These are phyloP conservation scores for Cercospora zeina DNA, from an alignment of 2,329 filamentous ascomycete species.

Conservation along the genomic window DNA sequence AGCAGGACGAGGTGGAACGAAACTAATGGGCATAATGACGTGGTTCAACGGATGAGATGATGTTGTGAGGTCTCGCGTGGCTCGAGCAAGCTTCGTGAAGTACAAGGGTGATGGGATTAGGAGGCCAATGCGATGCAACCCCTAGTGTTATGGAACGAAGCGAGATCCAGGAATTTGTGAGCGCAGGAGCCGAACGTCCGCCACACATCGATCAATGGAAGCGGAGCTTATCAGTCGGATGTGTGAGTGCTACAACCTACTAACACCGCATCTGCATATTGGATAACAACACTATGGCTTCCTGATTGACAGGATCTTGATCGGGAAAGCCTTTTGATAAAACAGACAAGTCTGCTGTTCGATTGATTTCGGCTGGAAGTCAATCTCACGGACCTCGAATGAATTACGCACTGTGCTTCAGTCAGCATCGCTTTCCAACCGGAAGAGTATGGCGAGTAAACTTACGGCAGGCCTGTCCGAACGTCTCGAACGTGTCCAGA, in stretches of 20 bases:
- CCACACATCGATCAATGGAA: too few species aligned
- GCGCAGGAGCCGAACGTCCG: too few species aligned
- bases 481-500: slow-evolving; percentile 64
- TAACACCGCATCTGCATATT: not conserved
- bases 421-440: not conserved
- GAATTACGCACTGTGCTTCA: slow-evolving; percentile 34
- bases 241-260: not conserved
- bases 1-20: too few species aligned
- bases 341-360: slow-evolving; percentile 41
- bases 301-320: slow-evolving; percentile 37
- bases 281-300: not conserved
- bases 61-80: too few species aligned
- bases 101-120: too few species aligned
- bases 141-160: too few species aligned
- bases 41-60: too few species aligned
- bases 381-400: slow-evolving; percentile 38
- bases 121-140: too few species aligned
- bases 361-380: slow-evolving; percentile 37
- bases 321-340: slow-evolving; percentile 40
- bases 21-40: too few species aligned
- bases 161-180: too few species aligned
- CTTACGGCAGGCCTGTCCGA: slow-evolving; percentile 60
- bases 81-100: too few species aligned
- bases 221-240: not conserved
- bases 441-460: slow-evolving; percentile 24